These are phyloP conservation scores for Hymenoscyphus fraxineus DNA, from an alignment of 2,329 filamentous ascomycete species.

Conservation along the genomic window DNA sequence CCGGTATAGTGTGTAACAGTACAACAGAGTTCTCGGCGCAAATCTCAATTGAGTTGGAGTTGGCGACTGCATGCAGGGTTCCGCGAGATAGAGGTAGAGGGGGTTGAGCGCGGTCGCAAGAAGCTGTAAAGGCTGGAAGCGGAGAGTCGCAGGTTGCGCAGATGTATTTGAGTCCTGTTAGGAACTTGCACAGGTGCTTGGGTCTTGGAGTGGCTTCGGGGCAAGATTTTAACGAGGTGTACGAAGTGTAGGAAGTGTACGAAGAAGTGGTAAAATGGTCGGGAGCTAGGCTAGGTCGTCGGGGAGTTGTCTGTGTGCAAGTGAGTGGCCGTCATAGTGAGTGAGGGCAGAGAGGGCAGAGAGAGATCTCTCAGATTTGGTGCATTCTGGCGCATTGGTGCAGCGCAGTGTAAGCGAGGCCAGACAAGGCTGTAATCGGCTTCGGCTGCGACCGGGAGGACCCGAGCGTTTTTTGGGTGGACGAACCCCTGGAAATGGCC, in stretches of 20 bases:
- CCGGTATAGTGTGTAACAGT: background rate
- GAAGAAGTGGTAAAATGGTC: background rate
- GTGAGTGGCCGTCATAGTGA: background rate
- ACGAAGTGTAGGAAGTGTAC: background rate
- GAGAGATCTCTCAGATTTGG: background rate
- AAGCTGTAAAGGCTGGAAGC: background rate
- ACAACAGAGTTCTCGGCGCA: background rate
- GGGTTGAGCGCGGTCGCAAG: slow-evolving; percentile 1
- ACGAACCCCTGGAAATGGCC: too few relatives aligned
- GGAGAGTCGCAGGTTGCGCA: background rate
- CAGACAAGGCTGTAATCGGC: background rate
- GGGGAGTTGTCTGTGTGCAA: background rate
- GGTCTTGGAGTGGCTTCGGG: background rate
- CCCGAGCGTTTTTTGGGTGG: background rate
- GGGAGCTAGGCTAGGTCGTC: background rate
- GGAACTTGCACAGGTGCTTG: too few relatives aligned
- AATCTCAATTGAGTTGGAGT: slow-evolving; percentile 1
- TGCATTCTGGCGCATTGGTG: background rate
- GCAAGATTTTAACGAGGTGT: background rate
- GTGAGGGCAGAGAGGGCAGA: background rate
- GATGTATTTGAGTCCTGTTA: background rate
- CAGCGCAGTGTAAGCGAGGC: background rate
- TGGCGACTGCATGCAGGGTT: slow-evolving; percentile 11
- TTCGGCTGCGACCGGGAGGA: background rate
- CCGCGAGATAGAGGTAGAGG: background rate